Conservation (phyloP, 163 green algal species). For the Chloromonas sp. region DNA sequence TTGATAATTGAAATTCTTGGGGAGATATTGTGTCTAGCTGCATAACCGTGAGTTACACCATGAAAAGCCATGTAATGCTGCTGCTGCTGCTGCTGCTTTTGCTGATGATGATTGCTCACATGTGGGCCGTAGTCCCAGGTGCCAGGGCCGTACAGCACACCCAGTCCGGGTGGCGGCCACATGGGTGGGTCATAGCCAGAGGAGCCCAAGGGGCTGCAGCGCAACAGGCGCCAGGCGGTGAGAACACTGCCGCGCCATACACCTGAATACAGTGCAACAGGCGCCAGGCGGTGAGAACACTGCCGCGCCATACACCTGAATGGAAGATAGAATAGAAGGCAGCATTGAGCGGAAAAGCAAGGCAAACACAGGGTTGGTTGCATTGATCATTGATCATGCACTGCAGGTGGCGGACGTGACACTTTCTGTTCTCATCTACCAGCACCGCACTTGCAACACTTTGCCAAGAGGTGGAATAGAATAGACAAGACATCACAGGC, state of each 20-base stretch:
- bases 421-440: too few species aligned
- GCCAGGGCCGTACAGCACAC: constrained; percentile 22
- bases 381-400: background rate
- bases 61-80: background rate
- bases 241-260: constrained; percentile 58
- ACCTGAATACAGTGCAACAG: constrained; percentile 26
- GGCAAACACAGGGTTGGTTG: background rate
- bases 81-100: background rate
- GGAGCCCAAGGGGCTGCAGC: constrained; percentile 66
- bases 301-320: background rate
- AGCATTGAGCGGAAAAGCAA: background rate
- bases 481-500: too few species aligned
- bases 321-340: background rate
- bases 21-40: background rate
- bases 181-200: constrained; percentile 60
- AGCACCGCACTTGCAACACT: too few species aligned
- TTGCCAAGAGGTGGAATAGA: too few species aligned
- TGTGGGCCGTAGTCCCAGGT: constrained; percentile 9
- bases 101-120: background rate
- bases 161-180: constrained; percentile 65
- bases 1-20: too few species aligned
- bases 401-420: too few species aligned
- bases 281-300: background rate
- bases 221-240: constrained; percentile 69
- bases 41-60: background rate